phyloP scores from a whole-genome alignment of 257 asterid genomes.

The Ocimum tenuiflorum region DNA sequence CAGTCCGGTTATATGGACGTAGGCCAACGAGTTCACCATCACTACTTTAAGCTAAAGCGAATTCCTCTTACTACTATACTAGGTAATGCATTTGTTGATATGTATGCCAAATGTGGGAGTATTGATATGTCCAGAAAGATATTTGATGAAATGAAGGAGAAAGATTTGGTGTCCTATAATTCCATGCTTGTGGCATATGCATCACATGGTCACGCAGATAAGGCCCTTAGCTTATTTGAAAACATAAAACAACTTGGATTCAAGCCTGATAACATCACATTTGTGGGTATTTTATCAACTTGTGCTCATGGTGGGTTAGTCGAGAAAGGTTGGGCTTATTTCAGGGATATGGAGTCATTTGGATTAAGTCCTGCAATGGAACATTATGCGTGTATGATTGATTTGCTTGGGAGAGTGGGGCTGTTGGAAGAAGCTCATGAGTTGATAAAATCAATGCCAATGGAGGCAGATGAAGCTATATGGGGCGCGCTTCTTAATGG shows the following conservation, averaged over 20 bases:
- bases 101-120: slow-evolving; percentile 69
- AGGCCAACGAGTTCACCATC: slow-evolving; percentile 37
- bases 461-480: slow-evolving; percentile 66
- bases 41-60: slow-evolving; percentile 38
- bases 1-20: slow-evolving; percentile 52
- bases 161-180: slow-evolving; percentile 65
- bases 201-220: slow-evolving; percentile 50
- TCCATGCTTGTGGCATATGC: slow-evolving; percentile 66
- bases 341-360: slow-evolving; percentile 35
- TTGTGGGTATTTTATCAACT: slow-evolving; percentile 66
- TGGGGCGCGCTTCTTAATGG: slow-evolving; percentile 82
- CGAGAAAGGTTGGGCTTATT: slow-evolving; percentile 45
- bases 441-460: slow-evolving; percentile 47
- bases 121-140: slow-evolving; percentile 45
- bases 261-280: slow-evolving; percentile 60
- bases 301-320: slow-evolving; percentile 76
- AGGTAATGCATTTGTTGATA: slow-evolving; percentile 57
- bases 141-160: slow-evolving; percentile 41
- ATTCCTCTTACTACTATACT: slow-evolving; percentile 36
- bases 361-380: slow-evolving; percentile 37
- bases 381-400: slow-evolving; percentile 66
- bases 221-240: slow-evolving; percentile 52
- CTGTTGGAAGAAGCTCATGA: slow-evolving; percentile 46
- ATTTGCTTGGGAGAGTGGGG: slow-evolving; percentile 71
- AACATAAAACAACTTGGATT: slow-evolving; percentile 30